phyloP scores from a whole-genome alignment of 306 rosid genomes.

The Senna tora region DNA sequence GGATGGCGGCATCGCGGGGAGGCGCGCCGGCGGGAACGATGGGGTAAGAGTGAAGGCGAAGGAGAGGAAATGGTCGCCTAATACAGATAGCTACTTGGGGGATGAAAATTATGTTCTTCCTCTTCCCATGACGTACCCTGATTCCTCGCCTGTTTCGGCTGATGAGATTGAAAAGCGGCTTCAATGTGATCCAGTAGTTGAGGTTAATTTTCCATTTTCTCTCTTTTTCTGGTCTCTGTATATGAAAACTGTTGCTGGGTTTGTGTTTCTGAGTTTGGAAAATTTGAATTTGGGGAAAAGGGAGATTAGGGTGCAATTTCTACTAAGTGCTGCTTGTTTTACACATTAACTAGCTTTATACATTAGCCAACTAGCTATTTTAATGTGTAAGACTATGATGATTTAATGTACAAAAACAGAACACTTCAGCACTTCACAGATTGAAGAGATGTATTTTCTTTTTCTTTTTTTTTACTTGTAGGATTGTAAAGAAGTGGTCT shows the following conservation, averaged over 20 bases:
- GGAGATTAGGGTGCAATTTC: neutral
- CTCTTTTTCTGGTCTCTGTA: neutral
- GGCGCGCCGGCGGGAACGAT: conserved; percentile 45
- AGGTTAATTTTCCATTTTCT: conserved; percentile 52
- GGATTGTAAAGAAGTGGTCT: conserved; percentile 97
- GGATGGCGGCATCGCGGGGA: conserved; percentile 44
- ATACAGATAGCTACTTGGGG: conserved; percentile 72
- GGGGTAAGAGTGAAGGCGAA: conserved; percentile 64
- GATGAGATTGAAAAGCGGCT: conserved; percentile 78
- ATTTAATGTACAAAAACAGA: too few species aligned
- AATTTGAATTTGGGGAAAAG: neutral
- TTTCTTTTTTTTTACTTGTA: conserved; percentile 38
- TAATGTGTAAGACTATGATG: too few species aligned
- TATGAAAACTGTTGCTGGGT: neutral
- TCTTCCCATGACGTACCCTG: conserved; percentile 87
- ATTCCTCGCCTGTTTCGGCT: conserved; percentile 70
- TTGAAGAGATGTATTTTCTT: conserved; percentile 16
- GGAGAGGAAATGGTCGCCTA: conserved; percentile 79
- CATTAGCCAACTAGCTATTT: too few species aligned
- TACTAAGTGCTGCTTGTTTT: too few species aligned
- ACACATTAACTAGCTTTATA: too few species aligned
- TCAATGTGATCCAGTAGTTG: conserved; percentile 64
- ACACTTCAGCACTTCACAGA: too few species aligned
- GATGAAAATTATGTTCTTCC: conserved; percentile 77
- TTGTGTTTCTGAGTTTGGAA: neutral